A percentile compares a stretch with the other conserved stretches of the same genome.
phyloP scores from a whole-genome alignment of 306 rosid species.

The Vigna hirtella region DNA sequence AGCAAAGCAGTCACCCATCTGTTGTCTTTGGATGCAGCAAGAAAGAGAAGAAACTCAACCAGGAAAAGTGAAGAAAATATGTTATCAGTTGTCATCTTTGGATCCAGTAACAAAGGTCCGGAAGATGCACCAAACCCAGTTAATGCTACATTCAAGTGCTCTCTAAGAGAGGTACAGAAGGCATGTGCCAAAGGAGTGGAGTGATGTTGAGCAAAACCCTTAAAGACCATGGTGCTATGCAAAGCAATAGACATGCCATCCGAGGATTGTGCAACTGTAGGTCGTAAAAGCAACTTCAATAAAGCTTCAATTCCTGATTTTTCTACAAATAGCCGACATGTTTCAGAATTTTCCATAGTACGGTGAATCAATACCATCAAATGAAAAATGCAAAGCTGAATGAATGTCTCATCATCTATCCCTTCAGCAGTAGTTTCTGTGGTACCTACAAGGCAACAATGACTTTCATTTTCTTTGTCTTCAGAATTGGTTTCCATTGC shows the following conservation, averaged over 20 bases:
- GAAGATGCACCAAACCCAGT: constrained; percentile 65
- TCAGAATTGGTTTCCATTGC: constrained; percentile 94
- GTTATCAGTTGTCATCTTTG: constrained; percentile 70
- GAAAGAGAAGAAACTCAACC: constrained; percentile 91
- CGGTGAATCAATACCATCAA: constrained; percentile 93
- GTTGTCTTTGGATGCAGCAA: constrained; percentile 96
- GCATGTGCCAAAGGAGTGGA: constrained; percentile 86
- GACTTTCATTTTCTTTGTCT: constrained; percentile 64
- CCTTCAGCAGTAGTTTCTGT: constrained; percentile 70
- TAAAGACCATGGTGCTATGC: constrained; percentile 97
- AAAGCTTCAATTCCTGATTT: constrained; percentile 90
- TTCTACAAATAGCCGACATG: constrained; percentile 94
- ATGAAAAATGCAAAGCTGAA: constrained; percentile 83
- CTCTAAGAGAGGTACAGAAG: constrained; percentile 81
- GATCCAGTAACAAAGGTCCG: constrained; percentile 73
- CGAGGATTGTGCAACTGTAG: constrained; percentile 84
- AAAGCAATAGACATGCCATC: constrained; percentile 97
- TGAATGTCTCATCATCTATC: constrained; percentile 70
- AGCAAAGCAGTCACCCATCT: constrained; percentile 93
- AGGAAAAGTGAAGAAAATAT: constrained; percentile 78
- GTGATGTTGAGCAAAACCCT: constrained; percentile 94
- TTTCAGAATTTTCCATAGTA: constrained; percentile 96
- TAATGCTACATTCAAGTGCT: constrained; percentile 82
- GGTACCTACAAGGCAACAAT: constrained; percentile 55
- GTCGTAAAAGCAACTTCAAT: constrained; percentile 77